Base-by-base conservation (phyloP, 2,329 filamentous ascomycete species). In the Alternaria sp. region DNA sequence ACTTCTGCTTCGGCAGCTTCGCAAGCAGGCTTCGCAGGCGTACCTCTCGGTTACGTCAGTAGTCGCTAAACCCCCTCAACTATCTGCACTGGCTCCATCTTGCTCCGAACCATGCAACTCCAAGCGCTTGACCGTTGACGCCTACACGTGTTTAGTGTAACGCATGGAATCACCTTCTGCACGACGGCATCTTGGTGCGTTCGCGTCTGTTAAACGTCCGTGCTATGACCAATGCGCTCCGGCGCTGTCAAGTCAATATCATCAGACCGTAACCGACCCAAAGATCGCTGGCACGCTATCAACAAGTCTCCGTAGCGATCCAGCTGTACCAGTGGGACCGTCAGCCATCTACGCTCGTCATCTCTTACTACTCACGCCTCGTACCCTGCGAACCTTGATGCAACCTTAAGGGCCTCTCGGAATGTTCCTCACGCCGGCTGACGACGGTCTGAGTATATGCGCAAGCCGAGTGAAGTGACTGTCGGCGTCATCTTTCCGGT, bases 301-400 rank as follows among this genome's bases (percentile, higher is more conserved):
- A 53, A 68, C 68, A 71, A 66, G 65, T 71, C 58, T 68, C 64
- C 55, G 60, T 68, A 55, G 58, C 64, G 60, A 69, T 70, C 53
- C 61, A 59, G 62, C 58, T 67, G 54, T 57, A 58, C 60, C 55
- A 41, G 49, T 47, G 45, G 46, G 30, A 60, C 44, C 50, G 37
- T 49, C 14, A 37, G 25, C 55, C 37, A 41, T 59, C 25, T 51
- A 23, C 28, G 28, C 53, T 55, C 30, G 37, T 55, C 56, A 56
- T 44, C n/a, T 53, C 30, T 18, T 21, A 25, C 49, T 41, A 21
- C 23, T n/a, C 30, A 25, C 11, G 49, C 49, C 21, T 28, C 15
- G 30, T 41, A 53, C 49, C 49, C 30, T 37, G 49, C 20, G 49
- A 41, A 41, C 49, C 49, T 53, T 53, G 23, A 37, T 20, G 20